Conservation (phyloP, 208 protist species). For the Leishmania tarentolae region DNA sequence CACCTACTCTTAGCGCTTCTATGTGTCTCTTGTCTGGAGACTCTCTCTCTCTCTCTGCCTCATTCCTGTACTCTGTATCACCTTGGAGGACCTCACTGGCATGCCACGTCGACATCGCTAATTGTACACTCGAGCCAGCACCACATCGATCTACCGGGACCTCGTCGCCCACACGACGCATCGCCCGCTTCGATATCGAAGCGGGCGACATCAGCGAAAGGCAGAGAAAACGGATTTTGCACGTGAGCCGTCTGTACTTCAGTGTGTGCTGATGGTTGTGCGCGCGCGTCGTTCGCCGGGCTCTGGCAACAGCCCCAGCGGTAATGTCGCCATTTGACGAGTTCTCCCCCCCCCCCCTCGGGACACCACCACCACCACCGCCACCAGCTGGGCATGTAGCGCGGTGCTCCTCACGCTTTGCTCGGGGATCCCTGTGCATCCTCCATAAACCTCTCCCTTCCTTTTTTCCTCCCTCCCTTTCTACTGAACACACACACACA, state of each 20-base stretch:
- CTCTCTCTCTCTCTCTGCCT: background rate
- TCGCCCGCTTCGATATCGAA: no score
- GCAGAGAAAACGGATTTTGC: no score
- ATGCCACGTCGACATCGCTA: no score
- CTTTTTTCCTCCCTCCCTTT: background rate
- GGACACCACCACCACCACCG: background rate
- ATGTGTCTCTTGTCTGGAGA: background rate
- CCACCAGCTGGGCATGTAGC: no score
- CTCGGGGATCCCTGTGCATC: background rate
- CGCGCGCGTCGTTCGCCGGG: background rate
- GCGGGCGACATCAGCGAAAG: no score
- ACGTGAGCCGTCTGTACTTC: no score
- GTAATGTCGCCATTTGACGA: background rate
- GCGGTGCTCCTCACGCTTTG: background rate
- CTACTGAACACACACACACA: background rate
- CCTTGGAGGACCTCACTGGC: no score
- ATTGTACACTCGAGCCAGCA: no score
- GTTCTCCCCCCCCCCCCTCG: background rate
- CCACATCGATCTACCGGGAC: no score
- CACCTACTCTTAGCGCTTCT: background rate
- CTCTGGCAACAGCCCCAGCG: no score
- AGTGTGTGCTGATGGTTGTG: background rate
- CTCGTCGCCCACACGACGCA: no score
- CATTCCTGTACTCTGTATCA: background rate
- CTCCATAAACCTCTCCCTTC: background rate